A percentile compares a stretch with the other conserved stretches of the same genome.
Evolutionary conservation across 306 rosid species (phyloP).

Genomic region (Cicer yamashitae): DNA sequence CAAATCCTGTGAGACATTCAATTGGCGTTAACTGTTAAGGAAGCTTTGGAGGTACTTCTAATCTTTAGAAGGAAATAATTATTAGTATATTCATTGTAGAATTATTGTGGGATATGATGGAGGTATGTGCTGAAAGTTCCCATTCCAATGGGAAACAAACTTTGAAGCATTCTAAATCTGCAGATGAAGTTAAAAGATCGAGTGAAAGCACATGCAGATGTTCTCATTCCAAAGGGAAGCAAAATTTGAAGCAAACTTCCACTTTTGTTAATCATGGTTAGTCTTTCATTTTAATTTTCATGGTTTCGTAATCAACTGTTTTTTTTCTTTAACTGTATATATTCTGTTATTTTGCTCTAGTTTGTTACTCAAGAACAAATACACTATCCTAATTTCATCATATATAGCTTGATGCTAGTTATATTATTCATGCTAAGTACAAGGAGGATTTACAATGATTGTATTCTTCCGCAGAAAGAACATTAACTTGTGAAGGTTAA

Average conservation of each 20-base stretch:
- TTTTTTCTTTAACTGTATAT: neutral
- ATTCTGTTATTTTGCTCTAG: slow-evolving; percentile 10
- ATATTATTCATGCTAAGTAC: slow-evolving; percentile 12
- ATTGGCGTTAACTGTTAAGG: slow-evolving; percentile 35
- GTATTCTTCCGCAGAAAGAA: neutral
- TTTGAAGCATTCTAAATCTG: slow-evolving; percentile 56
- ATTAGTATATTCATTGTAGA: slow-evolving; percentile 33
- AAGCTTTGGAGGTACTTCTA: slow-evolving; percentile 50
- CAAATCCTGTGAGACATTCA: slow-evolving; percentile 37
- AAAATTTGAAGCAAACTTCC: slow-evolving; percentile 59
- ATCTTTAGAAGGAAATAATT: slow-evolving; percentile 43
- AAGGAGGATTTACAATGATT: slow-evolving; percentile 5
- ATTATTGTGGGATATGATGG: slow-evolving; percentile 59
- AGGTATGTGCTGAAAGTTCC: slow-evolving; percentile 59
- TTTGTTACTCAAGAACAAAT: neutral
- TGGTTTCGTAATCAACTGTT: neutral
- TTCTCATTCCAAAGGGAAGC: slow-evolving; percentile 50
- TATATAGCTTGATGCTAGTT: slow-evolving; percentile 23
- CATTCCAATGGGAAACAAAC: slow-evolving; percentile 60
- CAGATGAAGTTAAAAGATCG: slow-evolving; percentile 58
- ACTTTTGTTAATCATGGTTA: slow-evolving; percentile 80
- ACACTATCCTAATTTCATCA: neutral
- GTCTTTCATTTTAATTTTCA: slow-evolving; percentile 38
- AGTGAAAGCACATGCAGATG: slow-evolving; percentile 47
- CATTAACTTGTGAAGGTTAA: neutral